These are phyloP conservation scores for Aspergillus sp. DNA, from an alignment of 2,329 filamentous ascomycete species.

Conservation along the genomic window DNA sequence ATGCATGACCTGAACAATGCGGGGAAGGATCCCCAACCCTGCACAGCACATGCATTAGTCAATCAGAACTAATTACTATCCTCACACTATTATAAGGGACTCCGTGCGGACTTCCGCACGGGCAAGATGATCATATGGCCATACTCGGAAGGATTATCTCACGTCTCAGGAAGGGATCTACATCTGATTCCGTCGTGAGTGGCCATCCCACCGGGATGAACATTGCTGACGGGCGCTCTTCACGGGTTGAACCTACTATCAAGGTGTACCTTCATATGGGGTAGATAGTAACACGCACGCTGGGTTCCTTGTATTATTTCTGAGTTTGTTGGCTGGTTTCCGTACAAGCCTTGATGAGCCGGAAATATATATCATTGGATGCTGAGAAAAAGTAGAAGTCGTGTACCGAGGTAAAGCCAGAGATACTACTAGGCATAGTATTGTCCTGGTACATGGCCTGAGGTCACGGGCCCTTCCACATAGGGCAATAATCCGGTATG, in stretches of 20 bases:
- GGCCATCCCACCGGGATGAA: constrained; percentile 7
- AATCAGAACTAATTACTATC: background rate
- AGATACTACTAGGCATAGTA: no score
- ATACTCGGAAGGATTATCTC: background rate
- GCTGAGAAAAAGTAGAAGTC: background rate
- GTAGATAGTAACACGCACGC: background rate
- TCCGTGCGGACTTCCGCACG: background rate
- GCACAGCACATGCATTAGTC: background rate
- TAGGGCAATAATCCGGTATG: background rate
- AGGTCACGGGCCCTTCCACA: background rate
- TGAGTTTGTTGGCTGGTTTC: background rate
- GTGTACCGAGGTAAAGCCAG: no score
- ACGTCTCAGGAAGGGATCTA: background rate
- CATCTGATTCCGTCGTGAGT: background rate
- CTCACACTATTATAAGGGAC: background rate
- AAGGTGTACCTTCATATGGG: no score
- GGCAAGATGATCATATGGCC: background rate
- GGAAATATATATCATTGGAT: background rate
- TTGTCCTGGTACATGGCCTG: background rate
- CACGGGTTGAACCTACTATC: background rate
- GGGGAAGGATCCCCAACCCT: background rate
- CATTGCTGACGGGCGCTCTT: background rate
- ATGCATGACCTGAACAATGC: background rate
- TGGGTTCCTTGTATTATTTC: background rate
- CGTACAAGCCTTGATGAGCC: background rate